Evolutionary conservation across 345 rosid genomes (phyloP).

Genomic region (Zanthoxylum bungeanum): DNA sequence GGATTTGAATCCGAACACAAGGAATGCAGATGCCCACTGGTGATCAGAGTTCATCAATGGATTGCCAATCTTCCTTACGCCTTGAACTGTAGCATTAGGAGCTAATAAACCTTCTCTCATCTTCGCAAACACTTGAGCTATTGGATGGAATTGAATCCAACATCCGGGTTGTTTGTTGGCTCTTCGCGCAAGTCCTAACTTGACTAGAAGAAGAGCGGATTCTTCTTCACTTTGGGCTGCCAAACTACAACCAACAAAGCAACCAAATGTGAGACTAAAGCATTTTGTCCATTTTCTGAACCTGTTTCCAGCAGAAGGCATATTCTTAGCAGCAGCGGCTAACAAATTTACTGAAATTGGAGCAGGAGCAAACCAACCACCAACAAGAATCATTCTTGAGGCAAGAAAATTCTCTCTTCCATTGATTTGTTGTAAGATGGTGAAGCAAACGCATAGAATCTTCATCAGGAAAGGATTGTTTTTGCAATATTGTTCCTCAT

Average conservation of each 20-base stretch:
- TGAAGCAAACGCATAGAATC: conserved; percentile 51
- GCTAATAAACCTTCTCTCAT: conserved; percentile 51
- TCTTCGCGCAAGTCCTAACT: conserved; percentile 66
- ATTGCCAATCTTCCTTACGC: conserved; percentile 52
- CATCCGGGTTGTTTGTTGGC: conserved; percentile 55
- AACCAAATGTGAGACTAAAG: conserved; percentile 47
- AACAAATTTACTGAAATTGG: conserved; percentile 57
- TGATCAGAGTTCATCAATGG: conserved; percentile 61
- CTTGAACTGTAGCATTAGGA: conserved; percentile 65
- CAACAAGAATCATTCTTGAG: conserved; percentile 72
- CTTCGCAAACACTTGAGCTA: conserved; percentile 62
- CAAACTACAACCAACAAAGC: conserved; percentile 65
- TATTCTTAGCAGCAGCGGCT: conserved; percentile 58
- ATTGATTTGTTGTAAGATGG: conserved; percentile 59
- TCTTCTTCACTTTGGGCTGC: conserved; percentile 79
- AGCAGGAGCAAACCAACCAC: conserved; percentile 89
- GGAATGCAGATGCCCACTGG: conserved; percentile 87
- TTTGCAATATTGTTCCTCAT: conserved; percentile 69
- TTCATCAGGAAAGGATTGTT: conserved; percentile 65
- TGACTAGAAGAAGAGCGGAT: conserved; percentile 63
- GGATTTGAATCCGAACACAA: conserved; percentile 83
- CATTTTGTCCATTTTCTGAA: conserved; percentile 62
- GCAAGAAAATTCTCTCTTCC: conserved; percentile 65
- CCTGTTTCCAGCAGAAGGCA: conserved; percentile 54
- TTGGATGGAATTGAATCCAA: conserved; percentile 83